Base-by-base conservation (phyloP, 768 basidiomycete genomes). In the Psilocybe azurescens region DNA sequence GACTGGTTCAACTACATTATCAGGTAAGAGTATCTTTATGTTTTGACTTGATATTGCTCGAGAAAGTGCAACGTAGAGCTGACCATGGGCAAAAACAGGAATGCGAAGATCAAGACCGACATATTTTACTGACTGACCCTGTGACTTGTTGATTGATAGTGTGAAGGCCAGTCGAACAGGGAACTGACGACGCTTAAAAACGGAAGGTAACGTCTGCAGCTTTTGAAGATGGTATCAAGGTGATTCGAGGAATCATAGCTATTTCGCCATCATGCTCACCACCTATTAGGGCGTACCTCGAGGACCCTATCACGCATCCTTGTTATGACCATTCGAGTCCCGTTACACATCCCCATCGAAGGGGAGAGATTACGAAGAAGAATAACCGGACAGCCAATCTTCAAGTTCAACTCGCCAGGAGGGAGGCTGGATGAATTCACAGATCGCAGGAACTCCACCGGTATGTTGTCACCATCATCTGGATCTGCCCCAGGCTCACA, bases 31-130 rank as follows among this genome's bases (percentile, higher is more conserved):
- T 53, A 77, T 66, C 33, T 73, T 69, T 7, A 80, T 69, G 16
- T 68, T 58, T 11, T 62, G 10, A 2, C 52, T 39, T 24, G 73
- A 73, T 39, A 76, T 81, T 10, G 65, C 67, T 29, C 77, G 67
- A 30, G 79, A 81, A 1, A 83, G 64, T 6, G 79, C 79, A 58
- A 81, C 78, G 73, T 83, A 80, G 0, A 83, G 71, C 62, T 81
- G 78, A 0, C 80, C 80, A 77, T 83, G 83, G 0, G 73, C 41
- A 60, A 82, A 81, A 8, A 78, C 76, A 16, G 73, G 66, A 20
- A 56, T 64, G 0, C 68, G 64, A 0, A 81, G 61, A 64, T 83
- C 72, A 9, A 83, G 39, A 2, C 78, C 83, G 56, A 81, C 33
- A 33, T 33, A 33, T 9, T 33, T 33, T 33, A 83, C 71, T 14